Evolutionary conservation across 2,329 filamentous ascomycete species (phyloP), one percentile per base, ranked within the genome.

Genomic region (Exophiala aquamarina): DNA sequence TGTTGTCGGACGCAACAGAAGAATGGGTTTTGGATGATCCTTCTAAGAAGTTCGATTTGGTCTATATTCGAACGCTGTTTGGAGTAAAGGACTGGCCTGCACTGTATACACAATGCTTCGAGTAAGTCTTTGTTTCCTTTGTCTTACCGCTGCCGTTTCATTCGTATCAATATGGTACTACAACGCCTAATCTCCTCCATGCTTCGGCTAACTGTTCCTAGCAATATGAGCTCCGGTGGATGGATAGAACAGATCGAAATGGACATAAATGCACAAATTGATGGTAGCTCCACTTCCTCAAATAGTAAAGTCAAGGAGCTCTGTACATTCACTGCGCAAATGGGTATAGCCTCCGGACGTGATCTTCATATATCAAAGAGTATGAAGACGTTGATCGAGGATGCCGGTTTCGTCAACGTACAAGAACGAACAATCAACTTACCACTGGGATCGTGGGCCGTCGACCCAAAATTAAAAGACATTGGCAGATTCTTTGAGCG

Each of bases 371-470:
- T 63, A 3, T 51, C 56, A 4, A 52, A 52, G 6, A 41, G 43
- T 8, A 58, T 63, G 52, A 65, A 63, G 10, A 41, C 61, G 6
- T 52, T 50, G 36, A 61, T 73, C 8, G 45, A 42, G 13, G 50
- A 62, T 14, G 60, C 63, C 7, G 74, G 74, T 2, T 77, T 76
- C 54, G 66, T 66, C 4, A 67, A 75, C 50, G 66, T 77, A 1
- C 63, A 67, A 9, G 69, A 73, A 56, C 58, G 58, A 46, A 58
- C 57, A 28, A 71, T 64, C 55, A 68, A 69, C 42, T 66, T 68
- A 63, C 70, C 72, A 0, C 59, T 73, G 14, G 68, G 69, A 3
- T 62, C 65, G 7, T 74, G 71, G 71, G 62, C 62, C 26, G 61
- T 54, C 6, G 67, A 70, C 45, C 52, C 58, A 23, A 61, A 57